Conservation (phyloP, 2,329 filamentous ascomycete genomes). For the Fusarium burgessii region DNA sequence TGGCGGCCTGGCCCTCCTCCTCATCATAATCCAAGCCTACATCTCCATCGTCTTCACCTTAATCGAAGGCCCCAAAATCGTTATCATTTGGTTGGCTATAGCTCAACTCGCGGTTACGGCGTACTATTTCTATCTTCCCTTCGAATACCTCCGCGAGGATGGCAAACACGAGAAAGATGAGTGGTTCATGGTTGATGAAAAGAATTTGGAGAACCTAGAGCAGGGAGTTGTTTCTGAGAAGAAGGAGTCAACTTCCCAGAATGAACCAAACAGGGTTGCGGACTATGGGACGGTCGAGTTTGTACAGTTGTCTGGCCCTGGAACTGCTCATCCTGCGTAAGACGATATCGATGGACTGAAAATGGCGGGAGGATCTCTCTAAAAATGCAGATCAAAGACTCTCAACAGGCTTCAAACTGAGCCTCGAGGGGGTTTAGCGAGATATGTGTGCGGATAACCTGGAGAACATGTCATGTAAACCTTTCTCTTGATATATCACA, state of each 20-base stretch:
- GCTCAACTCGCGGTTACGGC: neutral
- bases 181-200: neutral
- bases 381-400: neutral
- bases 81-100: neutral
- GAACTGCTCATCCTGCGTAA: neutral
- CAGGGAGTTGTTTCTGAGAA: neutral
- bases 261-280: neutral
- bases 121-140: neutral
- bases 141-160: neutral
- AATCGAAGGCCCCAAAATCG: neutral
- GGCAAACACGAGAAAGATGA: neutral
- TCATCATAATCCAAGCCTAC: slow-evolving; percentile 3
- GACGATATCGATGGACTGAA: neutral
- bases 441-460: neutral
- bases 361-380: neutral
- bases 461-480: neutral
- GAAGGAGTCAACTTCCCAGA: neutral
- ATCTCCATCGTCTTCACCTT: neutral
- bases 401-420: neutral
- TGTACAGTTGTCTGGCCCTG: neutral
- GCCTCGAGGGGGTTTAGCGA: neutral
- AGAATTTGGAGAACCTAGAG: neutral
- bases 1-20: neutral
- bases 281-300: neutral
- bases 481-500: neutral